Evolutionary conservation across 2,329 filamentous ascomycete species (phyloP), one percentile per base, ranked within the genome.

Genomic region (Aspergillus pseudoviridinutans): DNA sequence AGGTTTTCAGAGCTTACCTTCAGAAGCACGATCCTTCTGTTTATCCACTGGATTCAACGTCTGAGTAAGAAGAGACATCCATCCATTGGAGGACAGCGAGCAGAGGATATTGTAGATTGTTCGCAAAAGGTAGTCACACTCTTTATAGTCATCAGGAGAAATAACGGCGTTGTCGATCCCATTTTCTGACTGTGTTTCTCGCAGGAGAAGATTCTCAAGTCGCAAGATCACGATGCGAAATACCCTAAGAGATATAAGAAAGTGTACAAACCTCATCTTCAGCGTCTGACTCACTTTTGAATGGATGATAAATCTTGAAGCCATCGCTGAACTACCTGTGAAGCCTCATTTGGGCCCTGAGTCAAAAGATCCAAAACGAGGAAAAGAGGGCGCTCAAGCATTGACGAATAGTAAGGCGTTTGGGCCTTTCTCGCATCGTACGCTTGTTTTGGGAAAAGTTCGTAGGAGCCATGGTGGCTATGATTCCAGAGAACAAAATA

Each of bases 321-420:
- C 92, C 93, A 97, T 51, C 84, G 86, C 65, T 88, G 88, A 42
- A 91, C 85, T 27, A 89, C 88, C 74, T 91, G 88, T 60, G 88
- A 91, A 14, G 89, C 78, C 64, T 92, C 89, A 2, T 86, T 88
- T 22, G 84, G 82, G 58, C 91, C 87, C 58, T 92, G 87, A 20
- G 84, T 76, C 1, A 97, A 78, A 1, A 87, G 83, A 72, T 97
- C 93, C 27, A 97, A 79, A 61, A 95, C 82, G 10, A 96, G 76
- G 61, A 97, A 88, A 20, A 96, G 74, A 1, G 93, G 93, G 51
- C 91, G 85, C 5, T 88, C 88, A 44, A 97, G 80, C 78, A 96
- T 87, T 74, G 82, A 63, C 82, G 77, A 68, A 51, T 74, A 69
- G 52, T 76, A 77, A 20, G 66, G 64, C 50, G 66, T 68, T 44